Evolutionary conservation across 2,329 filamentous ascomycete genomes (phyloP), one percentile per base, ranked within the genome.

Genomic region (Xylaria digitata): DNA sequence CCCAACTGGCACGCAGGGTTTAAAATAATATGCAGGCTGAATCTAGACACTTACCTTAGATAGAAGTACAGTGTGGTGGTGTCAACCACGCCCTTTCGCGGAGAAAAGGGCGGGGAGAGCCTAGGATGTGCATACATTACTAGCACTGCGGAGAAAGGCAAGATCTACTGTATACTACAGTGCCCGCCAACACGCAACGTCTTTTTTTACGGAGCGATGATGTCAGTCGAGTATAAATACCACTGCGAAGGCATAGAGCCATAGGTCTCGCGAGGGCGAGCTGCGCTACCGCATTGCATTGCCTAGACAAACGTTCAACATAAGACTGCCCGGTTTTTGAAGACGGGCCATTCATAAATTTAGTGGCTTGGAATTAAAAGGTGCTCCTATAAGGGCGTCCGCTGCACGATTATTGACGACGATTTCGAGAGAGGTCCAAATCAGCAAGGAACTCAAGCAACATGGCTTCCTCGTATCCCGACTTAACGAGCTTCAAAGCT

Each of bases 401-500:
- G 26, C 48, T 4, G 13, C n/a, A 45, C 15, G 34, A 34, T 5
- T 17, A 46, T 9, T 3, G 3, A 63, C 4, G 42, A 42, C 3
- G 19, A 52, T 61, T 26, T n/a, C 5, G 40, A 26, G 26, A 64
- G 45, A 9, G 13, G 57, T 21, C 26, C 15, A 15, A 13, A 34
- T 21, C 4, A 49, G 13, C 19, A 9, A 52, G 17, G 50, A 62
- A 11, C 6, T 40, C 57, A 26, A 23, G 30, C 48, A 78, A 48
- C 17, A 75, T 75, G 71, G 52, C 72, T 26, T 64, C 72, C 19
- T 71, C 69, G 34, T 66, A 75, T 60, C 71, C 74, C 13, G 73
- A 75, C 52, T 60, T 76, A 8, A 75, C 74, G 50, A 56, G 53
- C 52, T 75, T 75, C 68, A 76, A 76, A 64, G 74, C 73, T 65